Conservation (phyloP, 2,329 filamentous ascomycete genomes). For the Fonsecaea monophora region DNA sequence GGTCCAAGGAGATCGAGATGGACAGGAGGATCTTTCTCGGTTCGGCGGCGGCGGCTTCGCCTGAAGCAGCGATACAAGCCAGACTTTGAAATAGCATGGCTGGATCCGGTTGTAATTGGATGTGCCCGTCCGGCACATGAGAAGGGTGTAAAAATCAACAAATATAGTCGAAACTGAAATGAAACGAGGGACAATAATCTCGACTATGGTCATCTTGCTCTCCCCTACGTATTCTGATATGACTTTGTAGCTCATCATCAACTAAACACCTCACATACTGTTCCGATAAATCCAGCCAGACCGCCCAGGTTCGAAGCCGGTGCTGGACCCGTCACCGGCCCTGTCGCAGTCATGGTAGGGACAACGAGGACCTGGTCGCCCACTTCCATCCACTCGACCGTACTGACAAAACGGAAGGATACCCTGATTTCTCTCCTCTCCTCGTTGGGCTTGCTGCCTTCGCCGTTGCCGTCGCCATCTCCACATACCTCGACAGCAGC, state of each 20-base stretch:
- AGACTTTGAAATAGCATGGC: constrained; percentile 19
- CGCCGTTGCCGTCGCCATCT: background rate
- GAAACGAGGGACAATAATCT: background rate
- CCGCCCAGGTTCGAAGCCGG: constrained; percentile 57
- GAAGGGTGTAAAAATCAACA: background rate
- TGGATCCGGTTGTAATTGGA: background rate
- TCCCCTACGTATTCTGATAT: background rate
- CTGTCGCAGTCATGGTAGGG: constrained; percentile 61
- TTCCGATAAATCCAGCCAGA: constrained; percentile 67
- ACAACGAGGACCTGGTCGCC: constrained; percentile 66
- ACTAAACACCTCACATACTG: constrained; percentile 43
- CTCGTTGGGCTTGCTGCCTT: constrained; percentile 26
- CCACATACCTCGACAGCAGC: background rate
- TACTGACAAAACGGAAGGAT: constrained; percentile 64
- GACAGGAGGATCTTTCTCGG: constrained; percentile 36
- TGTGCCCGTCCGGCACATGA: background rate
- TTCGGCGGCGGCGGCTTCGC: background rate
- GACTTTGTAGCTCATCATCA: constrained; percentile 8
- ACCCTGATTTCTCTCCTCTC: constrained; percentile 51
- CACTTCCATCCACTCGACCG: constrained; percentile 63
- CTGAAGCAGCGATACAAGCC: constrained; percentile 11
- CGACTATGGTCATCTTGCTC: background rate
- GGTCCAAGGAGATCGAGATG: constrained; percentile 24
- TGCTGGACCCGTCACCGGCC: constrained; percentile 56
- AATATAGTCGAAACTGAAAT: background rate